Conservation (phyloP, 2,329 filamentous ascomycete genomes). For the Calycina herbarum region DNA sequence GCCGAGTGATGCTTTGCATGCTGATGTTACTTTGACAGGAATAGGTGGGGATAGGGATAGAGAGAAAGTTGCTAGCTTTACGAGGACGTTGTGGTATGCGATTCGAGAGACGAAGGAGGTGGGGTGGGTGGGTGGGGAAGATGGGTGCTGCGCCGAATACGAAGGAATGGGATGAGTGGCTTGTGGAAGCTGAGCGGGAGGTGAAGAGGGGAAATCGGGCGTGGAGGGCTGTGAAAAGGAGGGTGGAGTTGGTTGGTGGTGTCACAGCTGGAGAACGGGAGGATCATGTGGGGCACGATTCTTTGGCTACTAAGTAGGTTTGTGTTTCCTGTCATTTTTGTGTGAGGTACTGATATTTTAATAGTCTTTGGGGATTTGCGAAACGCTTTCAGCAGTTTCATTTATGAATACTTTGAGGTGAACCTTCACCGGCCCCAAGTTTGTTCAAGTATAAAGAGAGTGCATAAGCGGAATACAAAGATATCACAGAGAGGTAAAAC, state of each 20-base stretch:
- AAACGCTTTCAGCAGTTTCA: no score
- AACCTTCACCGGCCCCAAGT: no score
- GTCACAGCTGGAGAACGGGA: neutral
- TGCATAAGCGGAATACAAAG: no score
- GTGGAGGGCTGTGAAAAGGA: slow-evolving; percentile 40
- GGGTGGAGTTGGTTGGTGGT: neutral
- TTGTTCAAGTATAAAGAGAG: no score
- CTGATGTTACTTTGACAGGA: slow-evolving; percentile 36
- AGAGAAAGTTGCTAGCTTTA: slow-evolving; percentile 51
- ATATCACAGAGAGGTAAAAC: no score
- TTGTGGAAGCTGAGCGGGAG: slow-evolving; percentile 48
- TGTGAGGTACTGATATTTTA: no score
- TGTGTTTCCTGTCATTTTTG: no score
- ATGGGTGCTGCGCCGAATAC: slow-evolving; percentile 54
- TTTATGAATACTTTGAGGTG: no score
- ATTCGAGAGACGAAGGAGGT: slow-evolving; percentile 54
- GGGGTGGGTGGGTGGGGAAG: slow-evolving; percentile 56
- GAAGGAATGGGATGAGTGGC: slow-evolving; percentile 54
- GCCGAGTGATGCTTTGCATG: slow-evolving; percentile 41
- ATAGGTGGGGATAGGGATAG: slow-evolving; percentile 35
- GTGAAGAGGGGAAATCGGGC: slow-evolving; percentile 36
- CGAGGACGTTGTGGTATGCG: slow-evolving; percentile 58
- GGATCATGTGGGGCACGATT: no score
- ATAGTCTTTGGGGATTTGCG: no score
- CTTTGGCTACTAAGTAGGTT: no score